Percentiles rank a stretch among this genome's conserved stretches.
Conservation (phyloP, 2,329 filamentous ascomycete species). For the Leptosphaerulina australis region DNA sequence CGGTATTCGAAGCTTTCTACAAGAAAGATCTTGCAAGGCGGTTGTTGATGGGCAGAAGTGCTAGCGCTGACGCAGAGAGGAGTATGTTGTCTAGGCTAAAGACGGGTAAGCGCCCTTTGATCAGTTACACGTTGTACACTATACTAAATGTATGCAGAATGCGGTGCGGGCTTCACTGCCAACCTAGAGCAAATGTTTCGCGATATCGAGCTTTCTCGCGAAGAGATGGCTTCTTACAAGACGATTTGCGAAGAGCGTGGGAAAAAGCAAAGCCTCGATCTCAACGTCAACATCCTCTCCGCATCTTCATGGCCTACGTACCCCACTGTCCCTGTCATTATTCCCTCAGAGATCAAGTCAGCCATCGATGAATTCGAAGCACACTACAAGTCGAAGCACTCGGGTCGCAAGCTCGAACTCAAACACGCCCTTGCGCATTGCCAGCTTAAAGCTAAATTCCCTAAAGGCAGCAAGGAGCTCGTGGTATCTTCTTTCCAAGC, state of each 20-base stretch:
- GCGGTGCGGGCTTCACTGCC: constrained; percentile 90
- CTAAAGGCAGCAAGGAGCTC: constrained; percentile 82
- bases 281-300: constrained; percentile 89
- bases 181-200: constrained; percentile 99
- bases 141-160: constrained; percentile 62
- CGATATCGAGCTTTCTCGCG: constrained; percentile 89
- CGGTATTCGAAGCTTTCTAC: constrained; percentile 98
- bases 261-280: constrained; percentile 66
- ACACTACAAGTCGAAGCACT: constrained; percentile 90
- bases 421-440: constrained; percentile 94
- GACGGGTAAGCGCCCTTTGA: constrained; percentile 56
- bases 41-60: constrained; percentile 88
- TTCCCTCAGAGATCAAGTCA: constrained; percentile 76
- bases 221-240: constrained; percentile 92
- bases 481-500: constrained; percentile 92
- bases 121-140: neutral
- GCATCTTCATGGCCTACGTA: constrained; percentile 93
- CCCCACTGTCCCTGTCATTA: constrained; percentile 72
- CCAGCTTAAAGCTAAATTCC: constrained; percentile 79
- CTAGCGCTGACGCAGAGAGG: constrained; percentile 91
- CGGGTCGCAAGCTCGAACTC: constrained; percentile 84
- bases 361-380: constrained; percentile 80
- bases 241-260: constrained; percentile 66
- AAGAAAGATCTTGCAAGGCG: constrained; percentile 94
- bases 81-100: constrained; percentile 93